These are phyloP conservation scores for Tephrocybe sp. DNA, from an alignment of 768 basidiomycete species.

Conservation along the genomic window DNA sequence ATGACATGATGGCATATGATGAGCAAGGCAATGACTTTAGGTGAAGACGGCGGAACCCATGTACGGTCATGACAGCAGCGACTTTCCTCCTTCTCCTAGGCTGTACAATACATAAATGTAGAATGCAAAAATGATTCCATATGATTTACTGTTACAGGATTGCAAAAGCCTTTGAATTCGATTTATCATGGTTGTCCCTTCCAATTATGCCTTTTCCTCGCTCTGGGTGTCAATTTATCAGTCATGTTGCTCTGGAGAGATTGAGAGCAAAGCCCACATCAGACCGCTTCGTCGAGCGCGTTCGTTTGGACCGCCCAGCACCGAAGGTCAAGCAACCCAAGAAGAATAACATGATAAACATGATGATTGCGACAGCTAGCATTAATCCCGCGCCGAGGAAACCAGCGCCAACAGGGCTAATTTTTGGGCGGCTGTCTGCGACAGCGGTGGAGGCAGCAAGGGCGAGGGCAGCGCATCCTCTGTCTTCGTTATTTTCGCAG, in stretches of 20 bases:
- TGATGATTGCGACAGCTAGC: slow-evolving; percentile 38
- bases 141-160: background rate
- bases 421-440: slow-evolving; percentile 29
- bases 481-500: slow-evolving; percentile 55
- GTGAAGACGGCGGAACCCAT: background rate
- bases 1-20: slow-evolving; percentile 35
- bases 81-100: too few species aligned
- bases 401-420: slow-evolving; percentile 63
- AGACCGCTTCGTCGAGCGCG: slow-evolving; percentile 1
- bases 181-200: background rate
- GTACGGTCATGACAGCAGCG: too few species aligned
- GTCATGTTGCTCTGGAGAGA: too few species aligned
- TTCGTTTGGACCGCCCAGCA: slow-evolving; percentile 8
- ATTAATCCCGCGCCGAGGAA: slow-evolving; percentile 64
- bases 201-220: background rate
- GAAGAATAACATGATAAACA: slow-evolving; percentile 39
- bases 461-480: slow-evolving; percentile 55
- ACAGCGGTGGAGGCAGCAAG: slow-evolving; percentile 31
- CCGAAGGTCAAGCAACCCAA: slow-evolving; percentile 38
- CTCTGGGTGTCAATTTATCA: background rate
- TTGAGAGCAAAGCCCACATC: too few species aligned
- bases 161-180: too few species aligned
- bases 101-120: slow-evolving; percentile 5
- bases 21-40: slow-evolving; percentile 26
- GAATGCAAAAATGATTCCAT: background rate